Evolutionary conservation across 2,329 filamentous ascomycete species (phyloP).

Genomic region (Trichophyton benhamiae): DNA sequence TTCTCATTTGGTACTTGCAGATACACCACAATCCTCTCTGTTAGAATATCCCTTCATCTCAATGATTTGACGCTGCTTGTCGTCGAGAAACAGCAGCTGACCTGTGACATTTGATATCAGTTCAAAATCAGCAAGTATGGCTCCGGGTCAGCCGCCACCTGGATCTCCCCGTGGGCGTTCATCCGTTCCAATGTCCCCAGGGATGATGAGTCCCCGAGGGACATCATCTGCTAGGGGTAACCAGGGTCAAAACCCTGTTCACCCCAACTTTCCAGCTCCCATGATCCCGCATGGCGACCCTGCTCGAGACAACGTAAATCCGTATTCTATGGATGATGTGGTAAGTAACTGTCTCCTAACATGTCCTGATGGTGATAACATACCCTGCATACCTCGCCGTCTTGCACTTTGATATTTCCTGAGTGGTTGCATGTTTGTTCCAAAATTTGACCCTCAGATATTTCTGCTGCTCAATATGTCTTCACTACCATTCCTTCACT

Average conservation of each 20-base stretch:
- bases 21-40: background rate
- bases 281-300: background rate
- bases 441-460: background rate
- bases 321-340: background rate
- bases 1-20: background rate
- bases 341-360: background rate
- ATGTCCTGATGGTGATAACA: background rate
- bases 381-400: background rate
- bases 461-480: background rate
- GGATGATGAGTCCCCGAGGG: background rate
- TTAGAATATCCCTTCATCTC: background rate
- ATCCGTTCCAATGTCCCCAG: background rate
- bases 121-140: background rate
- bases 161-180: background rate
- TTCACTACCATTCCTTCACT: background rate
- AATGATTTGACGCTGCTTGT: background rate
- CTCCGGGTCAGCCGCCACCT: background rate
- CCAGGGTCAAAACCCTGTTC: background rate
- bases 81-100: background rate
- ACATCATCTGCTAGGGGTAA: background rate
- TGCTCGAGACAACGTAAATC: background rate
- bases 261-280: background rate
- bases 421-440: background rate
- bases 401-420: background rate
- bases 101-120: background rate